A percentile compares a stretch with the other conserved stretches of the same genome.
These are phyloP conservation scores for Fraxinus angustifolia DNA, from an alignment of 305 asterid genomes.

Conservation along the genomic window DNA sequence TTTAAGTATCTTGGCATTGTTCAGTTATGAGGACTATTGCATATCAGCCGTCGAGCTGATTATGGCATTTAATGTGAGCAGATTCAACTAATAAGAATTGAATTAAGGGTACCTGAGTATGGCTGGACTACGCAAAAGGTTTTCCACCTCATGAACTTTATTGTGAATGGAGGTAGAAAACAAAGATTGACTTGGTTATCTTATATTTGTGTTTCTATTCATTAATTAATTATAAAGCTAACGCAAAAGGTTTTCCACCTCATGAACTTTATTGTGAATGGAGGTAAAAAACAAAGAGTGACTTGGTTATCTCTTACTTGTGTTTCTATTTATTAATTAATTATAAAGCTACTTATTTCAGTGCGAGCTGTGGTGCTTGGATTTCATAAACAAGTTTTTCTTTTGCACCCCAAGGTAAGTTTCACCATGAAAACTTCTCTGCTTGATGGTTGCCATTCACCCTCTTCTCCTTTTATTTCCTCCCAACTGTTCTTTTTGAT, in stretches of 20 bases:
- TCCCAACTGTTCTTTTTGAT: background rate
- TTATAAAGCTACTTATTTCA: conserved; percentile 34
- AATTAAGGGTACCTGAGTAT: conserved; percentile 88
- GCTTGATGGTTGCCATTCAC: background rate
- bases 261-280: conserved; percentile 92
- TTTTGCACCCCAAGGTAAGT: conserved; percentile 79
- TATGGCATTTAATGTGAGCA: conserved; percentile 37
- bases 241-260: conserved; percentile 96
- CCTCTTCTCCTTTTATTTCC: background rate
- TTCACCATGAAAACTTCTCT: conserved; percentile 3
- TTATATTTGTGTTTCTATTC: conserved; percentile 7
- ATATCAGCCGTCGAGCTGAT: conserved; percentile 7
- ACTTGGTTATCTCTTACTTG: conserved; percentile 8
- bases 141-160: conserved; percentile 93
- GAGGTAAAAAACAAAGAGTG: conserved; percentile 52
- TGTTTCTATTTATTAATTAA: conserved; percentile 21
- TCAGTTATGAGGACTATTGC: conserved; percentile 8
- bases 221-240: conserved; percentile 18
- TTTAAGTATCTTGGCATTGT: background rate
- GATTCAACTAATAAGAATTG: conserved; percentile 85
- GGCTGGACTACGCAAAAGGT: conserved; percentile 99
- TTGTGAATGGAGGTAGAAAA: conserved; percentile 86
- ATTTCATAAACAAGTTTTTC: conserved; percentile 68
- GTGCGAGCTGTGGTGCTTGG: conserved; percentile 86
- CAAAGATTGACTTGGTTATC: conserved; percentile 19